phyloP scores from a whole-genome alignment of 2,329 filamentous ascomycete genomes.

The Trichoderma polysporum region DNA sequence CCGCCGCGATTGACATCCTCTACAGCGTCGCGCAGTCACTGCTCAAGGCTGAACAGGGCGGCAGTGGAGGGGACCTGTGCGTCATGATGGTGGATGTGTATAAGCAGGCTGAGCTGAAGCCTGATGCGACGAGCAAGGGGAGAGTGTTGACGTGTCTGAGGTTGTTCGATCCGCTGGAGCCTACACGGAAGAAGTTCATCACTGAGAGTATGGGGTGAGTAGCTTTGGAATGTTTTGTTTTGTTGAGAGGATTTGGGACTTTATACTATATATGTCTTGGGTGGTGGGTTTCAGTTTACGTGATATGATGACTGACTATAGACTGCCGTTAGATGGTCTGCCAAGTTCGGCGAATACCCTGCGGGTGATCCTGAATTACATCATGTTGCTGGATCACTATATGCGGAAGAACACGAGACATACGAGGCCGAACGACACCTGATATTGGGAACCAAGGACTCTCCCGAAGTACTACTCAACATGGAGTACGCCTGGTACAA shows the following conservation, averaged over 20 bases:
- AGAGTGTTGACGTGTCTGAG: conserved; percentile 75
- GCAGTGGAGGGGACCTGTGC: conserved; percentile 86
- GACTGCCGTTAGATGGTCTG: conserved; percentile 65
- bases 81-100: conserved; percentile 88
- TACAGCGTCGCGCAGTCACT: conserved; percentile 80
- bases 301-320: neutral
- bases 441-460: conserved; percentile 84
- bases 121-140: conserved; percentile 72
- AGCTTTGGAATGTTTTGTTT: neutral
- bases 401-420: conserved; percentile 87
- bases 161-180: conserved; percentile 79
- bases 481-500: conserved; percentile 95
- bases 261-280: neutral
- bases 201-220: conserved; percentile 75
- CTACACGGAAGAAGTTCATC: conserved; percentile 89
- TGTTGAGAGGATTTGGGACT: neutral
- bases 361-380: conserved; percentile 93
- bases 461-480: conserved; percentile 72
- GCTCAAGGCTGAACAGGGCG: conserved; percentile 88
- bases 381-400: conserved; percentile 83
- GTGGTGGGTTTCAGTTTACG: neutral
- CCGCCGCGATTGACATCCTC: conserved; percentile 82
- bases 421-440: conserved; percentile 94
- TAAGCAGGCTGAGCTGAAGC: conserved; percentile 77
- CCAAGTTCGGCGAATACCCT: conserved; percentile 80